These are phyloP conservation scores for Xylaria sp. DNA, from an alignment of 2,329 filamentous ascomycete genomes.

Conservation along the genomic window DNA sequence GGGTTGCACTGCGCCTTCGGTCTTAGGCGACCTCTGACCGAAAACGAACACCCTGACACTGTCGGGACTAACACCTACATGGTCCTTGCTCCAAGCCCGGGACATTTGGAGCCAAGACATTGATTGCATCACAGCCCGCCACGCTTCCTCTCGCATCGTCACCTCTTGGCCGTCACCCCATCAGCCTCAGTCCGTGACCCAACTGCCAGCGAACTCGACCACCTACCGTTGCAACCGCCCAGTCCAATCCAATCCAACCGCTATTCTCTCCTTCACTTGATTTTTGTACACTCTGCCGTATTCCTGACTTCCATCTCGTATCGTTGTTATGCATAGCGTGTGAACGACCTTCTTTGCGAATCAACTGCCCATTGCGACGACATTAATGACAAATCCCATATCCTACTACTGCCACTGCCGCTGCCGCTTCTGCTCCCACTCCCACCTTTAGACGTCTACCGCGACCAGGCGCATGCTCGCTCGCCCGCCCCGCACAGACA, in stretches of 20 bases:
- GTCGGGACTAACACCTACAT: not conserved
- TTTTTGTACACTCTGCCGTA: not conserved
- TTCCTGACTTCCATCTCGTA: not conserved
- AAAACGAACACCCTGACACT: constrained; percentile 1
- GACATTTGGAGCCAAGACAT: constrained; percentile 20
- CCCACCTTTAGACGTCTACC: constrained; percentile 5
- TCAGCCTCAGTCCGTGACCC: constrained; percentile 20
- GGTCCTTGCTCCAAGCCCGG: not conserved
- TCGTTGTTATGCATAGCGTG: not conserved
- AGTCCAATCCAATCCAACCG: constrained; percentile 2
- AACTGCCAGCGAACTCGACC: constrained; percentile 17
- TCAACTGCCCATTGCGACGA: constrained; percentile 10
- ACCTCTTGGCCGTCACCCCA: constrained; percentile 19
- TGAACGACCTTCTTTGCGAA: not conserved
- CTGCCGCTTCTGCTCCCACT: not conserved
- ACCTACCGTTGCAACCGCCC: too few species aligned
- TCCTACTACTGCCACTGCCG: not conserved
- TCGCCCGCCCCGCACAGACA: constrained; percentile 17
- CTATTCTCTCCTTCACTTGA: constrained; percentile 5
- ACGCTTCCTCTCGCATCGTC: constrained; percentile 32
- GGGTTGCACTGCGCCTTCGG: not conserved
- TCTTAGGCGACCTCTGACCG: not conserved
- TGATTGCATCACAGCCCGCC: constrained; percentile 33
- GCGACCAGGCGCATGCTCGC: constrained; percentile 10
- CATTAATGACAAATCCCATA: constrained; percentile 25